A percentile compares a stretch with the other conserved stretches of the same genome.
Conservation (phyloP, 1,284 basidiomycete species). For the Sanghuangporus weigelae region DNA sequence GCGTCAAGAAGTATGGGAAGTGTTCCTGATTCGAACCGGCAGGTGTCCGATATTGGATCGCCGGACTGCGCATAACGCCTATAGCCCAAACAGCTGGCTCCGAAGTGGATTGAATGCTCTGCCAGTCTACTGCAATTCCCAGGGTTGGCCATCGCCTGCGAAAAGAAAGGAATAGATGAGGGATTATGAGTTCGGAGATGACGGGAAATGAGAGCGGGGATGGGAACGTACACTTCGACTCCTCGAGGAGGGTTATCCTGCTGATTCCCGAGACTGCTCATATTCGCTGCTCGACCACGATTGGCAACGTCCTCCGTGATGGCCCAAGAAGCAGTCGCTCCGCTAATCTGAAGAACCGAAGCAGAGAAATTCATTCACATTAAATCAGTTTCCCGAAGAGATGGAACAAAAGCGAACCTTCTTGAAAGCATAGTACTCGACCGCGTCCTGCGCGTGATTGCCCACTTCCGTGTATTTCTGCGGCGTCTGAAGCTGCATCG, state of each 20-base stretch:
- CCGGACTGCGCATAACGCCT: slow-evolving; percentile 37
- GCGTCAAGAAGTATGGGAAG: slow-evolving; percentile 30
- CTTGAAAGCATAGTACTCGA: slow-evolving; percentile 30
- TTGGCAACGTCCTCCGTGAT: slow-evolving; percentile 5
- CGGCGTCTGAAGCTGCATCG: slow-evolving; percentile 25
- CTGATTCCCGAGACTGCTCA: slow-evolving; percentile 1
- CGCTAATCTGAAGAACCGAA: slow-evolving; percentile 1
- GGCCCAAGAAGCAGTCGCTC: slow-evolving; percentile 8
- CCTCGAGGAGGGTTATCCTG: slow-evolving; percentile 3
- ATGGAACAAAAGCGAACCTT: slow-evolving; percentile 21
- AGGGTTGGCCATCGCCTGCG: slow-evolving; percentile 31
- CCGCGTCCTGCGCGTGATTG: slow-evolving; percentile 34
- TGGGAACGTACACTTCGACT: slow-evolving; percentile 1
- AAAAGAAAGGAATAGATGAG: background rate
- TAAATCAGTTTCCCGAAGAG: background rate
- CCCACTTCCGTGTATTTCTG: slow-evolving; percentile 25
- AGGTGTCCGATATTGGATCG: slow-evolving; percentile 29
- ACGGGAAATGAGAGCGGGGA: background rate
- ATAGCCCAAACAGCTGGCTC: slow-evolving; percentile 35
- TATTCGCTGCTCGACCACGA: background rate
- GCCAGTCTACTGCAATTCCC: slow-evolving; percentile 29
- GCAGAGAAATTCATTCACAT: background rate
- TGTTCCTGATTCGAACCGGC: slow-evolving; percentile 23
- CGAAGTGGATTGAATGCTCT: slow-evolving; percentile 21
- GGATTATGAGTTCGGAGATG: slow-evolving; percentile 12